Base-by-base conservation (phyloP, 2,329 filamentous ascomycete species). In the Cladophialophora carrionii region DNA sequence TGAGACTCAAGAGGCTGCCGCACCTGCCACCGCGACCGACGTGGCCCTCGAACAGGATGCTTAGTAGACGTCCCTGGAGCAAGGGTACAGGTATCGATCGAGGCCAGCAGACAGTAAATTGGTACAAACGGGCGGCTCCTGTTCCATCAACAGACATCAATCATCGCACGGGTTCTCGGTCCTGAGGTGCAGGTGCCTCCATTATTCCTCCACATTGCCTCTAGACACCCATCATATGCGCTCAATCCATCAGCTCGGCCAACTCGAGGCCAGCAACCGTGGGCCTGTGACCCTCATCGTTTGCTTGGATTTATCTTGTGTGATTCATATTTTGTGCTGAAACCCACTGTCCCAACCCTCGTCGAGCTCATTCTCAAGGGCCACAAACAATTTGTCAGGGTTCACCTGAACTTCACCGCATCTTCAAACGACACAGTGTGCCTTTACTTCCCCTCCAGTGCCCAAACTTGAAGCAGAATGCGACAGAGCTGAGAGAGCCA, bases 41-140 rank as follows among this genome's bases (percentile, higher is more conserved):
- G 65, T 71, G 41, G 70, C 70, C 12, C 61, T 71, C 8, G 68
- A 71, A 51, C 70, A 71, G 51, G 70, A 70, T 62, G 64, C 68
- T 49, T 71, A 61, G 64, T 57, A 41, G 22, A 29, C 48, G 8
- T 56, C 46, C 22, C 24, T 54, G 29, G 56, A 8, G 41, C 41
- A 46, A 26, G 26, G 10, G 32, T 32, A 34, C 31, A 29, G 10
- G 32, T 32, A 34, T 48, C 22, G 29, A 52, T 26, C 31, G 57
- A 60, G 48, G 43, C 37, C 37, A 26, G 56, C 56, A 20, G 46
- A 14, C 41, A 49, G 12, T 26, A n/a, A n/a, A 43, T 14, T 43
- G 37, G 14, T 58, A 46, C 24, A 34, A 58, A 58, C 26, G 37
- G 37, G 37, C 37, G 37, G 37, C 37, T 17, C 37, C 37, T 43